Evolutionary conservation across 441 rosid species (phyloP).

Genomic region (Adansonia grandidieri): DNA sequence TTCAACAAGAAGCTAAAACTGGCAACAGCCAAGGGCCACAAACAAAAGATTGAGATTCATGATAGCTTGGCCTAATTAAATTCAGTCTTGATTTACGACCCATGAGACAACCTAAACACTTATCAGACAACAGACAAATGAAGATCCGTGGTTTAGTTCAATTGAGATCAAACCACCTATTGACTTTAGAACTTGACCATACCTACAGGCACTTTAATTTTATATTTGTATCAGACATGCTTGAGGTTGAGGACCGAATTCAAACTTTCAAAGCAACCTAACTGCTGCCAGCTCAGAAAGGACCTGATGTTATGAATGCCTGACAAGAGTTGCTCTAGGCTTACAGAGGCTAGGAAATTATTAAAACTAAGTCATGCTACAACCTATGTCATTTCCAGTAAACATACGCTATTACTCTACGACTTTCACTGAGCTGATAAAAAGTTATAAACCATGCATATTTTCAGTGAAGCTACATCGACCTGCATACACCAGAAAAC

Average conservation of each 20-base stretch:
- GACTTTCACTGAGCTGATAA: not conserved
- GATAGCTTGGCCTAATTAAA: constrained; percentile 8
- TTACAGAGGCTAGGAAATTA: not conserved
- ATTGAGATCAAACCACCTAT: not conserved
- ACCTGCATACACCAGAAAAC: not conserved
- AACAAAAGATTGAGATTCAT: constrained; percentile 5
- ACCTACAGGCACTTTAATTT: not conserved
- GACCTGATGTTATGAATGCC: not conserved
- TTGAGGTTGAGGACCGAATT: not conserved
- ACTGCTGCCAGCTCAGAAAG: not conserved
- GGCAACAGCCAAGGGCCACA: constrained; percentile 9
- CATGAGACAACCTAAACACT: constrained; percentile 11
- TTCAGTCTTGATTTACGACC: constrained; percentile 1
- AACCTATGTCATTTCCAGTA: not conserved
- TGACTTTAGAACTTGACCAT: not conserved
- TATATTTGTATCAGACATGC: not conserved
- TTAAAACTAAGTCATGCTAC: not conserved
- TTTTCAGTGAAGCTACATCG: constrained; percentile 10
- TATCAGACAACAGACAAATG: not conserved
- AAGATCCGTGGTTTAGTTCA: constrained; percentile 5
- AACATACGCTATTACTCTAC: constrained; percentile 3
- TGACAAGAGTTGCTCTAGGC: not conserved
- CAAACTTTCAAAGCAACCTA: constrained; percentile 11
- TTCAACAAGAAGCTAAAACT: not conserved
- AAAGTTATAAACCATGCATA: constrained; percentile 1